Evolutionary conservation across 2,329 filamentous ascomycete genomes (phyloP).

Genomic region (Aspergillus hiratsukae): DNA sequence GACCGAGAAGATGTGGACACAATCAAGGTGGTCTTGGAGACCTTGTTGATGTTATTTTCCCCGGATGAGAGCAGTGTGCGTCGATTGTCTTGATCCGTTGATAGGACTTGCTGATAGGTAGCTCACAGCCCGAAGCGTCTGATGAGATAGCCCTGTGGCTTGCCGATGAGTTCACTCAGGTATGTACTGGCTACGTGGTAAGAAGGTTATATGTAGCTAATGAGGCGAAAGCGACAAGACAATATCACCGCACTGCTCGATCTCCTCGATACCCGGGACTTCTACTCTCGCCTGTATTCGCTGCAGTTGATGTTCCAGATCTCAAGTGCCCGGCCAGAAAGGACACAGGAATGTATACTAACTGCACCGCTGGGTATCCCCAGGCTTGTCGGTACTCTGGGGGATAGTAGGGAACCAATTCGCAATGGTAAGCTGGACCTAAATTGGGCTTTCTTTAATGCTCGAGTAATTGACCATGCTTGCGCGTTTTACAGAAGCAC

Average conservation of each 20-base stretch:
- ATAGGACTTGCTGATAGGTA: slow-evolving; percentile 18
- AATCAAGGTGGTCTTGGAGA: slow-evolving; percentile 91
- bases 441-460: not conserved
- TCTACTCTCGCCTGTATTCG: slow-evolving; percentile 86
- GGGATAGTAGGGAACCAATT: slow-evolving; percentile 80
- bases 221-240: slow-evolving; percentile 69
- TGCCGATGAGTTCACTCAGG: slow-evolving; percentile 95
- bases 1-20: slow-evolving; percentile 96
- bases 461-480: slow-evolving; percentile 8
- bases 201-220: slow-evolving; percentile 40
- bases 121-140: slow-evolving; percentile 75
- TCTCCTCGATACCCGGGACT: slow-evolving; percentile 80
- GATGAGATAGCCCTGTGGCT: slow-evolving; percentile 96
- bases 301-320: slow-evolving; percentile 86
- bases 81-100: slow-evolving; percentile 15
- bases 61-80: slow-evolving; percentile 58
- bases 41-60: slow-evolving; percentile 85
- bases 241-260: slow-evolving; percentile 89
- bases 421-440: slow-evolving; percentile 59
- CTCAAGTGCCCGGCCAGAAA: slow-evolving; percentile 75
- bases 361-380: slow-evolving; percentile 84
- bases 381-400: slow-evolving; percentile 74
- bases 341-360: slow-evolving; percentile 91
- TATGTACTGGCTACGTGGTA: slow-evolving; percentile 34
- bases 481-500: slow-evolving; percentile 54